A percentile compares a stretch with the other conserved stretches of the same genome.
Evolutionary conservation across 805 yeast species (phyloP).

Genomic region (Saccharomycopsis microspora): DNA sequence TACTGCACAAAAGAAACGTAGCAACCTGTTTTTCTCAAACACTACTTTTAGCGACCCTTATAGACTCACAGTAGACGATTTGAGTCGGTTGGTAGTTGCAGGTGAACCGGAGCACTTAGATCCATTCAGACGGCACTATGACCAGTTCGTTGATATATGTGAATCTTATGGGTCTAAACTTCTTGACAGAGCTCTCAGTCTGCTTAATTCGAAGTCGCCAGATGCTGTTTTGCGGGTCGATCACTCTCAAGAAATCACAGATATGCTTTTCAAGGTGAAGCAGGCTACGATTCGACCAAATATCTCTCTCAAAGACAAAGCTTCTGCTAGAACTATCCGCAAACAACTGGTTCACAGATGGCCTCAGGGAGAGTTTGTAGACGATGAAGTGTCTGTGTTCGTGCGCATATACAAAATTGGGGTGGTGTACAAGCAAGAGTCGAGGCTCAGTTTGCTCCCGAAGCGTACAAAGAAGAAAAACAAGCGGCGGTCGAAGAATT

Average conservation of each 20-base stretch:
- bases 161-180: not conserved
- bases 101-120: not conserved
- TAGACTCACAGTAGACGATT: not conserved
- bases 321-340: not conserved
- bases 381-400: slow-evolving; percentile 17
- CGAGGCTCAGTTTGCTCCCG: slow-evolving; percentile 8
- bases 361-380: not conserved
- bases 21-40: not conserved
- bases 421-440: slow-evolving; percentile 30
- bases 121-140: not conserved
- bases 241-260: slow-evolving; percentile 8
- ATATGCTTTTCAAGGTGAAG: not conserved
- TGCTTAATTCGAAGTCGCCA: slow-evolving; percentile 5
- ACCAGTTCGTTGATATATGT: not conserved
- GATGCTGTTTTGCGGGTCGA: slow-evolving; percentile 9
- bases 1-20: not conserved
- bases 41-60: slow-evolving; percentile 10
- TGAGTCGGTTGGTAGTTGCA: too few species aligned
- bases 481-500: slow-evolving; percentile 17
- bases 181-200: not conserved
- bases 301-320: not conserved
- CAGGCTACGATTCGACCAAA: slow-evolving; percentile 3
- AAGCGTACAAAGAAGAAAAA: slow-evolving; percentile 18
- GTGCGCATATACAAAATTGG: slow-evolving; percentile 31
- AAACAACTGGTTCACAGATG: not conserved